Evolutionary conservation across 352 stramenopile species (phyloP), one percentile per base, ranked within the genome.

Genomic region (Globisporangium polare): DNA sequence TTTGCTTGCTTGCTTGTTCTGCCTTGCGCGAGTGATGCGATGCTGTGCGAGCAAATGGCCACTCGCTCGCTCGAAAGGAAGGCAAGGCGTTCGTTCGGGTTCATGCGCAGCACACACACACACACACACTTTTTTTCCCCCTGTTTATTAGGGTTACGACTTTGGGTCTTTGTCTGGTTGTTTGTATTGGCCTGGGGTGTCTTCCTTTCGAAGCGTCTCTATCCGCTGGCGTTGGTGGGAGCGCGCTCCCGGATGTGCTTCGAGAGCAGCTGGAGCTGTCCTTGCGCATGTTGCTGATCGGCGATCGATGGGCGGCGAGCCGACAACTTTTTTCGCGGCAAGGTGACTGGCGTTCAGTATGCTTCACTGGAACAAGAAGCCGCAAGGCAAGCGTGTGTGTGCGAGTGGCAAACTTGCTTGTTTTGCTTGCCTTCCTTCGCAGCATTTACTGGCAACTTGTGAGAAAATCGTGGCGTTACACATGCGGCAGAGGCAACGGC

Each of bases 151-250:
- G 49, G 49, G 49, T 54, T 54, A n/a, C 27, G 13, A n/a, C 6
- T 46, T 41, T n/a, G 39, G 18, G 26, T 7, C 2, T 50, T 50
- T 51, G 45, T 29, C 22, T 24, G 8, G 6, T 53, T 24, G 26
- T 41, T 41, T 54, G 49, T 58, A 46, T 49, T 29, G 52, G 26
- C 6, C 39, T 27, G 7, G 29, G 26, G 33, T 12, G 18, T 22
- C 29, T 33, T 24, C 31, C 43, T 54, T 53, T 37, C 43, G 56
- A 62, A 62, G 43, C 45, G 56, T 54, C 56, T 62, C 43, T 62
- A 43, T 53, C 56, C 31, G 24, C 56, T 62, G 22, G 29, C 56
- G 55, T 37, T 20, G 24, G 56, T 27, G 41, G 17, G 18, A 42
- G 15, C 20, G 18, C 12, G 53, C 26, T 20, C 9, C 53, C 46